A percentile compares a stretch with the other conserved stretches of the same genome.
phyloP scores from a whole-genome alignment of 441 rosid genomes.

The Bocquillonia castaneifolia region DNA sequence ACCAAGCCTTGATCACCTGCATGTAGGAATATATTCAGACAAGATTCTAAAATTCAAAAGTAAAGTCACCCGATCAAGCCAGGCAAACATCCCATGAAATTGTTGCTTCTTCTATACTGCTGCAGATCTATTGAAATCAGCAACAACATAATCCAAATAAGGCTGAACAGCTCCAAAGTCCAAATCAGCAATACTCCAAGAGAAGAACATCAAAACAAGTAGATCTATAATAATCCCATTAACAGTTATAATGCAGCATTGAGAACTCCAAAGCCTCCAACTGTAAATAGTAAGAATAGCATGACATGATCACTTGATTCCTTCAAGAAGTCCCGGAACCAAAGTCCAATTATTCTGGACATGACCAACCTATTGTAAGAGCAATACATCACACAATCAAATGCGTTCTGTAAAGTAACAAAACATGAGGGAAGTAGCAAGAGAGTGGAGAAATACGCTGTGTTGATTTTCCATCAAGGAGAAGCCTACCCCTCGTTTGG shows the following conservation, averaged over 20 bases:
- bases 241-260: slow-evolving; percentile 40
- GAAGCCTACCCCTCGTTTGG: slow-evolving; percentile 55
- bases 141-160: slow-evolving; percentile 54
- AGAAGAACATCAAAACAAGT: slow-evolving; percentile 53
- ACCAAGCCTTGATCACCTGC: slow-evolving; percentile 54
- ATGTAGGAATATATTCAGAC: slow-evolving; percentile 41
- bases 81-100: slow-evolving; percentile 56
- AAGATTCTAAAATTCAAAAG: slow-evolving; percentile 26
- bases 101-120: slow-evolving; percentile 64
- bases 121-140: slow-evolving; percentile 55
- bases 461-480: slow-evolving; percentile 38
- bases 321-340: slow-evolving; percentile 46
- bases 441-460: slow-evolving; percentile 30
- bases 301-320: slow-evolving; percentile 51
- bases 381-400: slow-evolving; percentile 68
- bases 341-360: slow-evolving; percentile 48
- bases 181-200: slow-evolving; percentile 55
- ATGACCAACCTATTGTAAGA: slow-evolving; percentile 58
- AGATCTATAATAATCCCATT: slow-evolving; percentile 35
- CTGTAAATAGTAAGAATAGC: slow-evolving; percentile 41
- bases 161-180: slow-evolving; percentile 54
- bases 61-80: slow-evolving; percentile 53
- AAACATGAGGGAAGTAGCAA: slow-evolving; percentile 25
- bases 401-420: slow-evolving; percentile 36
- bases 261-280: slow-evolving; percentile 51